Evolutionary conservation across 441 rosid species (phyloP).

Genomic region (Populus tomentosa): DNA sequence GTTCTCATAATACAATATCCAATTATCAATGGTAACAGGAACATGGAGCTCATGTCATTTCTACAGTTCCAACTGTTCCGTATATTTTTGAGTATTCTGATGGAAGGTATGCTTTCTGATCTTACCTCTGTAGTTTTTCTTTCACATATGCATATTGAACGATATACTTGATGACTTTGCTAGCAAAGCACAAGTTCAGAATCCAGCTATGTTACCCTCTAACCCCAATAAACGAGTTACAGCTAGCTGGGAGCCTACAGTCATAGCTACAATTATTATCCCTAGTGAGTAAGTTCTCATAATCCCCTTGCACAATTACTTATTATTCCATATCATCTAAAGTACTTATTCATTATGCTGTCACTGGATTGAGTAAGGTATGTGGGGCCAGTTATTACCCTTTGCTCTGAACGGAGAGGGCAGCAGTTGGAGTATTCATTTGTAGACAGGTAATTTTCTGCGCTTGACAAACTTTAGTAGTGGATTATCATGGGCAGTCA

Average conservation of each 20-base stretch:
- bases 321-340: slow-evolving; percentile 5
- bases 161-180: slow-evolving; percentile 19
- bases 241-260: slow-evolving; percentile 92
- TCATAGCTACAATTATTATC: slow-evolving; percentile 79
- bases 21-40: slow-evolving; percentile 43
- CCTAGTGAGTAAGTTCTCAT: slow-evolving; percentile 91
- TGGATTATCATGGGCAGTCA: background rate
- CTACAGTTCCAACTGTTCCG: slow-evolving; percentile 93
- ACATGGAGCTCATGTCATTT: slow-evolving; percentile 84
- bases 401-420: slow-evolving; percentile 91
- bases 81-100: slow-evolving; percentile 90
- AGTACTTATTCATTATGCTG: slow-evolving; percentile 11
- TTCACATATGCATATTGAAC: slow-evolving; percentile 1
- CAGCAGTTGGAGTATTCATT: slow-evolving; percentile 89
- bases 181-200: slow-evolving; percentile 83
- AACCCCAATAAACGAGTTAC: slow-evolving; percentile 68
- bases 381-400: slow-evolving; percentile 83
- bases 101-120: slow-evolving; percentile 52
- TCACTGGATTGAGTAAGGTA: slow-evolving; percentile 37
- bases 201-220: slow-evolving; percentile 85
- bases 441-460: slow-evolving; percentile 59
- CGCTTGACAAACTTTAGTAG: background rate
- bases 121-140: slow-evolving; percentile 6
- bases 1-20: background rate
- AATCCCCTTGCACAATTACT: slow-evolving; percentile 15